These are phyloP conservation scores for Incumbomyces delicatus DNA, from an alignment of 2,329 filamentous ascomycete species.

Conservation along the genomic window DNA sequence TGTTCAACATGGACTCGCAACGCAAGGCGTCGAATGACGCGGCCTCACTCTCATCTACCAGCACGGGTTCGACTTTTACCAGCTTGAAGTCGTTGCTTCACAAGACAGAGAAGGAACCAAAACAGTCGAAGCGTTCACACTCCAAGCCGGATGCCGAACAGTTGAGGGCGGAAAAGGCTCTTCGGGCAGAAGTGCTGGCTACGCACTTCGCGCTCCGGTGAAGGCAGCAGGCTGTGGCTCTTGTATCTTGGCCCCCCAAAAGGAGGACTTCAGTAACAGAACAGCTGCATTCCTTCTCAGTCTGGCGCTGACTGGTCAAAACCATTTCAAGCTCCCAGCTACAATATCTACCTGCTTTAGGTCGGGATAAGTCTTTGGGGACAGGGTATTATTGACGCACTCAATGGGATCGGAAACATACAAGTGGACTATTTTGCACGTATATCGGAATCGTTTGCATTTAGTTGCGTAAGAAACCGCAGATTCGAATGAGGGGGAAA, in stretches of 20 bases:
- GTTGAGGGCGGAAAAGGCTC: conserved; percentile 2
- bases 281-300: too few relatives aligned
- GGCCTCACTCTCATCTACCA: conserved; percentile 16
- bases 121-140: conserved; percentile 5
- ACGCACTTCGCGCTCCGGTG: conserved; percentile 14
- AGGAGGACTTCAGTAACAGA: too few relatives aligned
- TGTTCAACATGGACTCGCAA: too few relatives aligned
- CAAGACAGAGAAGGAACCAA: conserved; percentile 9
- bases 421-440: too few relatives aligned
- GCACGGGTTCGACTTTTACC: conserved; percentile 14
- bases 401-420: too few relatives aligned
- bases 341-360: neutral
- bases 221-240: too few relatives aligned
- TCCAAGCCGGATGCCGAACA: conserved; percentile 8
- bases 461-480: too few relatives aligned
- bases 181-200: conserved; percentile 11
- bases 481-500: too few relatives aligned
- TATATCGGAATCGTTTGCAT: too few relatives aligned
- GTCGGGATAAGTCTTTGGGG: neutral
- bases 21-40: conserved; percentile 8
- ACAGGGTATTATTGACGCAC: too few relatives aligned
- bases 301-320: too few relatives aligned
- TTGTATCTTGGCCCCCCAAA: neutral
- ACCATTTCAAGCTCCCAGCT: too few relatives aligned
- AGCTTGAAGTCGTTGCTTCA: conserved; percentile 18